Conservation (phyloP, 1,139 yeast genomes). For the Hemisphaericaspora xylofermentans region DNA sequence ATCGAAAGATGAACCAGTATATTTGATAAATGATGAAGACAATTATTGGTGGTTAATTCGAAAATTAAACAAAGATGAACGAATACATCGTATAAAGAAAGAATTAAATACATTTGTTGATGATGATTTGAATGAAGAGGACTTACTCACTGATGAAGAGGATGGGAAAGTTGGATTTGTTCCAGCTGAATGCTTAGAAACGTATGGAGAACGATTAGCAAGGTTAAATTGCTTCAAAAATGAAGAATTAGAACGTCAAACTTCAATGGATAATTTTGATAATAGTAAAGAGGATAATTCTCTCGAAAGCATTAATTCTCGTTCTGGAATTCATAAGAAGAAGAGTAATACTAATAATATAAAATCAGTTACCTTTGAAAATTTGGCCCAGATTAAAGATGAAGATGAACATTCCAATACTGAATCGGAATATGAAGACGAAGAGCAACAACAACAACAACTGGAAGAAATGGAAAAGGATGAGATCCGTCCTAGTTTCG, state of each 20-base stretch:
- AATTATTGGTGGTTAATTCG: conserved; percentile 96
- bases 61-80: conserved; percentile 49
- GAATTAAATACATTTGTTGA: conserved; percentile 1
- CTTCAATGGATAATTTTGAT: conserved; percentile 3
- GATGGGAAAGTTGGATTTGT: conserved; percentile 81
- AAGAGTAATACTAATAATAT: conserved; percentile 25
- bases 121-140: conserved; percentile 8
- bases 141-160: conserved; percentile 43
- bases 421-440: neutral
- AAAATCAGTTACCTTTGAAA: conserved; percentile 45
- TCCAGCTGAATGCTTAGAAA: conserved; percentile 94
- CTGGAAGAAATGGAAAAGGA: conserved; percentile 3
- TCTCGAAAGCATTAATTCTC: conserved; percentile 2
- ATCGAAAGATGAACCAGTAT: conserved; percentile 77
- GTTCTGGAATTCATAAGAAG: conserved; percentile 10
- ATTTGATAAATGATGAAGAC: conserved; percentile 81
- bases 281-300: neutral
- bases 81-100: conserved; percentile 17
- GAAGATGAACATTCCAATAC: neutral
- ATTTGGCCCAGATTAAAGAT: conserved; percentile 32
- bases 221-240: conserved; percentile 90
- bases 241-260: conserved; percentile 58
- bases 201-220: conserved; percentile 88
- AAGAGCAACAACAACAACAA: neutral
- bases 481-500: conserved; percentile 12